Evolutionary conservation across 2,329 filamentous ascomycete genomes (phyloP).

Genomic region (Colletotrichum abscissum): DNA sequence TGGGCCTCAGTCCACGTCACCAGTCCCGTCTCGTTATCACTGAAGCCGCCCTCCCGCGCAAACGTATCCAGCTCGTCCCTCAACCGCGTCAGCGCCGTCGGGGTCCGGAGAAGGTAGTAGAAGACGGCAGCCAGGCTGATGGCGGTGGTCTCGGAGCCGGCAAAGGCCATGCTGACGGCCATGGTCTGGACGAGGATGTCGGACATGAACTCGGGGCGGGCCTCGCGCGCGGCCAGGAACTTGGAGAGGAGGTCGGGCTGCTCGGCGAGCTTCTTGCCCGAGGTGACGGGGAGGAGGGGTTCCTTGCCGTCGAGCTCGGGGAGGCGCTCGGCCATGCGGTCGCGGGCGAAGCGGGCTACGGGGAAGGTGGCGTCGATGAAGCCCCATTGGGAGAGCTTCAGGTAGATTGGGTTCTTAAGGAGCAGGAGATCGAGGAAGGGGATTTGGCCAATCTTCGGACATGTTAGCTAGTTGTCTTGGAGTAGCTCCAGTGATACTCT

Average conservation of each 20-base stretch:
- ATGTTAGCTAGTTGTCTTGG: background rate
- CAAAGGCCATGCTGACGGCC: slow-evolving; percentile 78
- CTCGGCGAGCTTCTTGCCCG: slow-evolving; percentile 49
- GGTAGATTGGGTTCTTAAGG: slow-evolving; percentile 79
- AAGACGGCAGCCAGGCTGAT: slow-evolving; percentile 79
- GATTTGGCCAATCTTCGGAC: slow-evolving; percentile 75
- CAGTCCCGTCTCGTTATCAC: slow-evolving; percentile 64
- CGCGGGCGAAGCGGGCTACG: slow-evolving; percentile 77
- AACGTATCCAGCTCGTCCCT: slow-evolving; percentile 72
- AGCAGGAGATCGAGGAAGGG: slow-evolving; percentile 76
- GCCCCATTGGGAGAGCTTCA: slow-evolving; percentile 75
- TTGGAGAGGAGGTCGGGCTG: slow-evolving; percentile 75
- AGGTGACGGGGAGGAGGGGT: slow-evolving; percentile 51
- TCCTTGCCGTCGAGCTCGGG: slow-evolving; percentile 52
- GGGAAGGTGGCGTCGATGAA: slow-evolving; percentile 77
- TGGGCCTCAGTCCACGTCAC: slow-evolving; percentile 78
- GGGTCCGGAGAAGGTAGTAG: slow-evolving; percentile 78
- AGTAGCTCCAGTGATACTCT: background rate
- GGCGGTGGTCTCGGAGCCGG: slow-evolving; percentile 83
- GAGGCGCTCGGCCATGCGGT: slow-evolving; percentile 74
- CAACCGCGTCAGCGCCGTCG: slow-evolving; percentile 63
- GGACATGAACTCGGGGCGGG: slow-evolving; percentile 78
- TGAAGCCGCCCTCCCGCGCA: slow-evolving; percentile 61
- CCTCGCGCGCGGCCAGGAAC: slow-evolving; percentile 75
- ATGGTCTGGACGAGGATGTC: slow-evolving; percentile 77